phyloP scores from a whole-genome alignment of 2,329 filamentous ascomycete species.

The Onygenales sp. region DNA sequence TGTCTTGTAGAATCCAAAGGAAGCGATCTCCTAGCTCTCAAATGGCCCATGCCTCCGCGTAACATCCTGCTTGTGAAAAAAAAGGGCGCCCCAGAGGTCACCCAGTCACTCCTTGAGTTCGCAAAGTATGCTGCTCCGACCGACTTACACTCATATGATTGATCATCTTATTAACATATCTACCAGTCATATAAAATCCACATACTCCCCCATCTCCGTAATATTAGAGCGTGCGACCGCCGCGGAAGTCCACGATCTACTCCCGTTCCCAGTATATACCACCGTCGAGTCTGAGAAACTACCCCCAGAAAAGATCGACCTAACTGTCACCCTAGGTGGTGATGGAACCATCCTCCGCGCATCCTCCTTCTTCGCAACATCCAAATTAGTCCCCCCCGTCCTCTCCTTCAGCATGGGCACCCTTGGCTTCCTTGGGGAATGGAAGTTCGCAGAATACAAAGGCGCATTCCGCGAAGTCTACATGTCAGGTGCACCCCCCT shows the following conservation, averaged over 20 bases:
- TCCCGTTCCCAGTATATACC: conserved; percentile 65
- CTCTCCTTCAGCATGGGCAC: conserved; percentile 96
- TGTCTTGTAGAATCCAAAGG: conserved; percentile 41
- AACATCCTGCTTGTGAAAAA: conserved; percentile 64
- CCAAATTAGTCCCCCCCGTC: conserved; percentile 74
- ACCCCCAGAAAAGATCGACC: conserved; percentile 72
- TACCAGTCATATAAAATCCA: conserved; percentile 61
- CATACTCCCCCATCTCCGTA: conserved; percentile 72
- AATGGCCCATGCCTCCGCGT: conserved; percentile 58
- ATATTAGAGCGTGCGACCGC: conserved; percentile 75
- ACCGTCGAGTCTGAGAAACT: conserved; percentile 31
- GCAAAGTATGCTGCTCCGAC: conserved; percentile 29
- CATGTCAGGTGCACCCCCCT: conserved; percentile 59
- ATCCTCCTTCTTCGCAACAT: conserved; percentile 75
- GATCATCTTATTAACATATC: conserved; percentile 26
- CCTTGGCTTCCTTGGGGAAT: conserved; percentile 87
- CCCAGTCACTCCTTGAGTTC: conserved; percentile 49
- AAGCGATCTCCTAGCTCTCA: conserved; percentile 54
- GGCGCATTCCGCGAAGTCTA: conserved; percentile 86
- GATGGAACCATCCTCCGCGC: conserved; percentile 86
- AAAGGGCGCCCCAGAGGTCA: conserved; percentile 46
- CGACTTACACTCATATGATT: neutral
- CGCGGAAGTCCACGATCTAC: conserved; percentile 55
- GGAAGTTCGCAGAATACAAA: conserved; percentile 91
- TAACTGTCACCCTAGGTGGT: conserved; percentile 82